These are phyloP conservation scores for Serendipita indica DNA, from an alignment of 768 basidiomycete species.

Conservation along the genomic window DNA sequence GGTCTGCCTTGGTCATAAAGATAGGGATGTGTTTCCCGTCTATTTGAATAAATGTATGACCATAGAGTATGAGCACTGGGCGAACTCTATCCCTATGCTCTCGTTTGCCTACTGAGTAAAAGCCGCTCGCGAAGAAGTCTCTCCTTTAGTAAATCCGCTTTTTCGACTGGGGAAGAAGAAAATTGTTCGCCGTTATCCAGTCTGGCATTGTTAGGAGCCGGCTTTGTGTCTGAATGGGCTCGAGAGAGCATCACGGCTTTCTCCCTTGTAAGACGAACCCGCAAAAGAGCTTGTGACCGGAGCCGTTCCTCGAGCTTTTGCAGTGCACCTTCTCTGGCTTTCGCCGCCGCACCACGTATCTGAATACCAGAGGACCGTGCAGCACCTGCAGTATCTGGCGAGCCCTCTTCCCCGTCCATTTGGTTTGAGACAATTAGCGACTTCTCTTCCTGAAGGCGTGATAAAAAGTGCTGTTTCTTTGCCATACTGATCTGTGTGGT, in stretches of 20 bases:
- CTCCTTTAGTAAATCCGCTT: neutral
- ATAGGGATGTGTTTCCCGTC: neutral
- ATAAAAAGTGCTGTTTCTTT: no score
- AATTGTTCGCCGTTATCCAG: neutral
- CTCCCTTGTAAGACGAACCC: neutral
- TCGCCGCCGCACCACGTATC: neutral
- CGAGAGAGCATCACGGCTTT: no score
- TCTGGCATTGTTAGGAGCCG: neutral
- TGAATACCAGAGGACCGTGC: neutral
- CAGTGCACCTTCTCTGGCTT: neutral
- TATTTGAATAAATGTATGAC: neutral
- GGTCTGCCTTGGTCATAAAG: slow-evolving; percentile 23
- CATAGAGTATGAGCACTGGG: neutral
- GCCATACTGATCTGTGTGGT: no score
- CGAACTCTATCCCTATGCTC: neutral
- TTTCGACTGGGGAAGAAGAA: no score
- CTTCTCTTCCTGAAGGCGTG: no score
- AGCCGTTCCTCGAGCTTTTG: neutral
- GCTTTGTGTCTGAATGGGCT: no score
- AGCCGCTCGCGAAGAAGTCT: neutral
- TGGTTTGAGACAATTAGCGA: no score
- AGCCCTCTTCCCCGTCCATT: no score
- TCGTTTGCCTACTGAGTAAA: neutral
- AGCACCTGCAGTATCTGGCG: neutral
- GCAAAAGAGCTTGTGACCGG: neutral